Conservation (phyloP, 2,329 filamentous ascomycete genomes). For the Didymella glomerata region DNA sequence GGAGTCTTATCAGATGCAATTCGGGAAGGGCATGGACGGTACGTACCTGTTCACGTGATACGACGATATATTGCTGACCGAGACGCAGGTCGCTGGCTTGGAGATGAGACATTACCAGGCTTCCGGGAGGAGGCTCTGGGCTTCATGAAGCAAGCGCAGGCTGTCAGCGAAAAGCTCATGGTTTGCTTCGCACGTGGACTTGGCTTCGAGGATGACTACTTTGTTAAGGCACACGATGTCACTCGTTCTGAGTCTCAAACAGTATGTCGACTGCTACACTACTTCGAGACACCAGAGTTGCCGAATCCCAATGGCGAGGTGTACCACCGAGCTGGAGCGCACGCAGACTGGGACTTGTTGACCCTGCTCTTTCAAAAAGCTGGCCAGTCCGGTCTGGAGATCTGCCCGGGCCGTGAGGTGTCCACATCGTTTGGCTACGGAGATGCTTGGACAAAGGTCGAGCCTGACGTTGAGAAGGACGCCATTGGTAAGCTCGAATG, state of each 20-base stretch:
- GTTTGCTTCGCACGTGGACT: slow-evolving; percentile 66
- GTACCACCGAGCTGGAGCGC: slow-evolving; percentile 68
- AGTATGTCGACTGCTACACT: slow-evolving; percentile 65
- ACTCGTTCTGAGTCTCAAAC: slow-evolving; percentile 62
- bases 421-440: slow-evolving; percentile 67
- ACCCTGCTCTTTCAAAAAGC: slow-evolving; percentile 70
- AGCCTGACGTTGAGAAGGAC: slow-evolving; percentile 49
- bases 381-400: slow-evolving; percentile 69
- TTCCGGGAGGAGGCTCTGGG: slow-evolving; percentile 57
- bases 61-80: not conserved
- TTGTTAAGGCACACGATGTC: slow-evolving; percentile 64
- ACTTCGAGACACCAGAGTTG: slow-evolving; percentile 54
- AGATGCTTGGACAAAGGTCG: slow-evolving; percentile 70
- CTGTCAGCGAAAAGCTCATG: slow-evolving; percentile 65
- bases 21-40: slow-evolving; percentile 62
- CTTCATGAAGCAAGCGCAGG: slow-evolving; percentile 66
- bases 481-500: slow-evolving; percentile 23
- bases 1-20: slow-evolving; percentile 70
- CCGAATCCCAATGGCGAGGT: slow-evolving; percentile 48
- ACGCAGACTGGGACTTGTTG: slow-evolving; percentile 70
- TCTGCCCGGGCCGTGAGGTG: slow-evolving; percentile 69
- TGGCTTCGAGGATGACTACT: slow-evolving; percentile 65
- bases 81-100: slow-evolving; percentile 56
- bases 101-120: slow-evolving; percentile 57
- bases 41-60: slow-evolving; percentile 22